Conservation (phyloP, 305 asterid genomes). For the Plantago lanceolata region DNA sequence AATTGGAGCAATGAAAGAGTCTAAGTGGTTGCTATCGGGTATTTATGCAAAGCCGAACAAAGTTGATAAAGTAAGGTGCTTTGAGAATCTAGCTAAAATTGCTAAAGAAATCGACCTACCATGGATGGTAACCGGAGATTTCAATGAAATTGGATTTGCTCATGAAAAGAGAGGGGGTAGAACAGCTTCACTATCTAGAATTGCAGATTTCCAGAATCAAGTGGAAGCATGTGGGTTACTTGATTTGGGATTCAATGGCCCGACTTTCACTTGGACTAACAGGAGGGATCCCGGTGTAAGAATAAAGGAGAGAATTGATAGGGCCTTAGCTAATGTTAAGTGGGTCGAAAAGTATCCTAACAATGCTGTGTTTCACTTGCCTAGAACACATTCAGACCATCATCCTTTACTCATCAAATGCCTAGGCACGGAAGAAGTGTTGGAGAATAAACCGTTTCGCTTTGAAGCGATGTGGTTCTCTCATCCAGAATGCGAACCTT, state of each 20-base stretch:
- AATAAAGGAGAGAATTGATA: background rate
- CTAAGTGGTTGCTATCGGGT: background rate
- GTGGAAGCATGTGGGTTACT: background rate
- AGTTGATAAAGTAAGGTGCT: background rate
- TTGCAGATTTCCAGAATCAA: no score
- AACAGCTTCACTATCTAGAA: background rate
- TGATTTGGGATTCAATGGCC: background rate
- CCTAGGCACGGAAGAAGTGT: background rate
- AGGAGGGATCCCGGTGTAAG: background rate
- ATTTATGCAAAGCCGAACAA: background rate
- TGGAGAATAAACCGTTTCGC: background rate
- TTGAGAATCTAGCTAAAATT: background rate
- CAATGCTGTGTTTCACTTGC: background rate
- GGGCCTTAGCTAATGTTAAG: background rate
- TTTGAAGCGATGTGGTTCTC: background rate
- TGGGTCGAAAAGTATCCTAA: background rate
- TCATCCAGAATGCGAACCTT: background rate
- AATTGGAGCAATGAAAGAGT: background rate
- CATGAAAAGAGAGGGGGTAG: background rate
- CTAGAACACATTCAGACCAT: background rate
- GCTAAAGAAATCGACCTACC: background rate
- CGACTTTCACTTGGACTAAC: background rate
- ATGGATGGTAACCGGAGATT: background rate
- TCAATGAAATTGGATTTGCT: background rate
- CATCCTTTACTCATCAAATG: background rate